Evolutionary conservation across 345 rosid species (phyloP).

Genomic region (Rhodamnia argentea): DNA sequence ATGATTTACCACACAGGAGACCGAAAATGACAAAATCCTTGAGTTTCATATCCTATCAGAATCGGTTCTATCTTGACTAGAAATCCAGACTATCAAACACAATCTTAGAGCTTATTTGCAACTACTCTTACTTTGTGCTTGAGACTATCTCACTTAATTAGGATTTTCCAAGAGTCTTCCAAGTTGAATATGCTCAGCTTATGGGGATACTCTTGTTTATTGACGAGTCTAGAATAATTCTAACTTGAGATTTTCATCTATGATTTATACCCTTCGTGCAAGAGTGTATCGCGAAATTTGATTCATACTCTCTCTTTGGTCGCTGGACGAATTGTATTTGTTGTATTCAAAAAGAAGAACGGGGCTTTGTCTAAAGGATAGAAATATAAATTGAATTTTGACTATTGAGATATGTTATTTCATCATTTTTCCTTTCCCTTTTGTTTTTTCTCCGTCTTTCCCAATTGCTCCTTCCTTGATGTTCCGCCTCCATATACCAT

Average conservation of each 20-base stretch:
- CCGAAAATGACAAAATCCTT: no score
- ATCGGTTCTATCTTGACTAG: no score
- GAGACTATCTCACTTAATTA: neutral
- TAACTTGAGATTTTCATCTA: neutral
- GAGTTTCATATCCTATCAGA: no score
- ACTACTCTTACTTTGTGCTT: neutral
- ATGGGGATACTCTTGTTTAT: neutral
- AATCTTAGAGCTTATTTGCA: neutral
- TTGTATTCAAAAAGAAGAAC: neutral
- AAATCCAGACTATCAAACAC: no score
- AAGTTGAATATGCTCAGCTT: neutral
- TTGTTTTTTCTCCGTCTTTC: neutral
- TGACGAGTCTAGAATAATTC: neutral
- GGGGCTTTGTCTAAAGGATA: neutral
- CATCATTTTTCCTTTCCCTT: neutral
- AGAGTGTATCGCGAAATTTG: neutral
- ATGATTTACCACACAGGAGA: no score
- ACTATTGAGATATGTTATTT: neutral
- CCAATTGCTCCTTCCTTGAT: neutral
- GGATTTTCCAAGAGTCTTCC: neutral
- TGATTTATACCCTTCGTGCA: neutral
- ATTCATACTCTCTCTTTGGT: neutral
- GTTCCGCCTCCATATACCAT: neutral
- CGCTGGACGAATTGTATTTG: neutral
- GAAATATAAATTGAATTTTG: neutral